These are phyloP conservation scores for Nemania sp. DNA, from an alignment of 2,329 filamentous ascomycete species.

Conservation along the genomic window DNA sequence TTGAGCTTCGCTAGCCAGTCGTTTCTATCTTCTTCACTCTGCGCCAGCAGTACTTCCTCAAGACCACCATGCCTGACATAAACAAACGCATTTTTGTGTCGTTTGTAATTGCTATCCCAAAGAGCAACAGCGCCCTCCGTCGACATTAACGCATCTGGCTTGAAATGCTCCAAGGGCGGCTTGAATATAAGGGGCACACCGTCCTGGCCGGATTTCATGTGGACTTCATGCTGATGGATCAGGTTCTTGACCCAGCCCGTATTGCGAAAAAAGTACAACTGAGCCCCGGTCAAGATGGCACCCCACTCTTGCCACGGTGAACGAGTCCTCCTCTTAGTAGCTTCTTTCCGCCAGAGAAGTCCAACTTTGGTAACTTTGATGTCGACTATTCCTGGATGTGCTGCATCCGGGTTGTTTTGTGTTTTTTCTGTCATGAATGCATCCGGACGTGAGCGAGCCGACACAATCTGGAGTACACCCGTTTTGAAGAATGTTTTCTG, in stretches of 20 bases:
- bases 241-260: conserved; percentile 89
- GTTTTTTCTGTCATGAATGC: conserved; percentile 92
- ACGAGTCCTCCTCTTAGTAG: conserved; percentile 89
- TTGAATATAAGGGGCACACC: conserved; percentile 84
- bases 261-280: conserved; percentile 96
- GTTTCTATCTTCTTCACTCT: conserved; percentile 89
- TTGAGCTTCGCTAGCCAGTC: conserved; percentile 97
- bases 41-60: conserved; percentile 89
- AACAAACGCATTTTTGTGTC: conserved; percentile 93
- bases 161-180: conserved; percentile 87
- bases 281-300: conserved; percentile 92
- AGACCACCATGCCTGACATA: conserved; percentile 85
- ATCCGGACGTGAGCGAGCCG: conserved; percentile 87
- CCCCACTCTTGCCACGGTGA: conserved; percentile 99
- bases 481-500: conserved; percentile 91
- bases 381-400: conserved; percentile 90
- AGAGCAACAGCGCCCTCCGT: conserved; percentile 91
- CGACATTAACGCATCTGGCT: conserved; percentile 90
- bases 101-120: conserved; percentile 83
- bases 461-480: conserved; percentile 92
- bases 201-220: conserved; percentile 76
- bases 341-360: conserved; percentile 89
- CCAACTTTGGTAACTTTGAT: conserved; percentile 98
- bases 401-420: conserved; percentile 80
- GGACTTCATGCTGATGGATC: conserved; percentile 83